Evolutionary conservation across 148 eudicot genomes (phyloP).

Genomic region (Rheum nobile): DNA sequence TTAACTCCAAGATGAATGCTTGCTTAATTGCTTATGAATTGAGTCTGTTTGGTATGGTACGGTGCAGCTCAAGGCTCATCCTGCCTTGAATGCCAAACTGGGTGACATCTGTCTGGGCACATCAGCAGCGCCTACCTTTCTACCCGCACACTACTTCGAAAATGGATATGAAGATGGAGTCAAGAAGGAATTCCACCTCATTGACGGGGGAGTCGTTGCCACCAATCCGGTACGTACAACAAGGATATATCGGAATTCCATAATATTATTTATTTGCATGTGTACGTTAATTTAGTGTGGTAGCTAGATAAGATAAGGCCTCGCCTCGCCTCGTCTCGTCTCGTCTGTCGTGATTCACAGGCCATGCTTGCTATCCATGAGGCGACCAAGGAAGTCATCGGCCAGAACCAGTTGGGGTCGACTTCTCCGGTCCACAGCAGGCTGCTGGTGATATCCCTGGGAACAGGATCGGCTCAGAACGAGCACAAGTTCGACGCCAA

Average conservation of each 20-base stretch:
- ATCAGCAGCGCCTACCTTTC: constrained; percentile 48
- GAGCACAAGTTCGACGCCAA: neutral
- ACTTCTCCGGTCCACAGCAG: neutral
- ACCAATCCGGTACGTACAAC: constrained; percentile 34
- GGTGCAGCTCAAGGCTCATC: constrained; percentile 28
- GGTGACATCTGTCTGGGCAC: constrained; percentile 43
- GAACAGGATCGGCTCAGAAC: constrained; percentile 5
- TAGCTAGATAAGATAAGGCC: too few relatives aligned
- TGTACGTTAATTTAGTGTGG: too few relatives aligned
- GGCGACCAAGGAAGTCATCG: neutral
- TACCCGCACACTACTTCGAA: constrained; percentile 31
- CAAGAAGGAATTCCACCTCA: constrained; percentile 26
- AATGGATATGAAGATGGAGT: constrained; percentile 19
- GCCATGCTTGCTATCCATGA: constrained; percentile 7
- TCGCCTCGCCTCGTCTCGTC: too few relatives aligned
- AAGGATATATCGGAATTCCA: too few relatives aligned
- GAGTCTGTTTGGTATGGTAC: too few relatives aligned
- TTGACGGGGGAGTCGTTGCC: constrained; percentile 46
- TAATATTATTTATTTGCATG: too few relatives aligned
- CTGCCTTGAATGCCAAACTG: constrained; percentile 25
- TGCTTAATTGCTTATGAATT: neutral
- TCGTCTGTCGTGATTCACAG: too few relatives aligned
- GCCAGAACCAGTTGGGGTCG: neutral
- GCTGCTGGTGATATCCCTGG: constrained; percentile 2
- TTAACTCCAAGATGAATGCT: too few relatives aligned